Evolutionary conservation across 352 stramenopile genomes (phyloP), one percentile per base, ranked within the genome.

Genomic region (Phytophthora syringae): DNA sequence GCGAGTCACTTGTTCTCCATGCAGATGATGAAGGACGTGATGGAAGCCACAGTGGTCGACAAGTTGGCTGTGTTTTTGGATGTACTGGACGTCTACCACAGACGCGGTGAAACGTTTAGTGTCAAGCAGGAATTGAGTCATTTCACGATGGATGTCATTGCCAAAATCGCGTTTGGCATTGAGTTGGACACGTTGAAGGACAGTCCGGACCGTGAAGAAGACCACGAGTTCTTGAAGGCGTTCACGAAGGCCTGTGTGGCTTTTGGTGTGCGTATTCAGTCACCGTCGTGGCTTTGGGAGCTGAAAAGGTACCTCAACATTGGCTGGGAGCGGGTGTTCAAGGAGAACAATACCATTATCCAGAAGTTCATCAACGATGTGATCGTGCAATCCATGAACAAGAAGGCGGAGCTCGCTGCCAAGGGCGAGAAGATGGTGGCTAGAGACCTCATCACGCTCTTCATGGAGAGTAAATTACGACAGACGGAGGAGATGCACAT

Each of bases 1-100:
- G 86, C 89, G 56, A 95, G 84, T 60, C 90, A 97, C 59, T 84
- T 97, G 2, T 94, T 96, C 39, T 88, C 80, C 15, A 80, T 79
- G 58, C 60, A 79, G 25, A 79, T 72, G 71, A 76, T 85, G 52
- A 74, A 72, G 40, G 69, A 80, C 25, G 65, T 73, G 20, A 85
- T 85, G 79, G 60, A 79, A 30, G 44, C 64, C 0, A 70, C 71
- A 1, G 76, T 84, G 5, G 39, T 55, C 7, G 62, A 80, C 34
- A 71, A 83, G 22, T 45, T 71, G 0, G 20, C 32, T 0, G 45
- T 76, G n/a, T 70, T 87, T 5, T 60, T 72, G 52, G 62, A 68
- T 13, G 50, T 75, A 0, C 13, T 86, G 7, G 49, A 37, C 20
- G 49, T 47, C 5, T 74, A 76, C 54, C 28, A 48, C 7, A 40